Percentiles rank a stretch among this genome's conserved stretches.
These are phyloP conservation scores for Neonectria magnoliae DNA, from an alignment of 2,329 filamentous ascomycete genomes.

Conservation along the genomic window DNA sequence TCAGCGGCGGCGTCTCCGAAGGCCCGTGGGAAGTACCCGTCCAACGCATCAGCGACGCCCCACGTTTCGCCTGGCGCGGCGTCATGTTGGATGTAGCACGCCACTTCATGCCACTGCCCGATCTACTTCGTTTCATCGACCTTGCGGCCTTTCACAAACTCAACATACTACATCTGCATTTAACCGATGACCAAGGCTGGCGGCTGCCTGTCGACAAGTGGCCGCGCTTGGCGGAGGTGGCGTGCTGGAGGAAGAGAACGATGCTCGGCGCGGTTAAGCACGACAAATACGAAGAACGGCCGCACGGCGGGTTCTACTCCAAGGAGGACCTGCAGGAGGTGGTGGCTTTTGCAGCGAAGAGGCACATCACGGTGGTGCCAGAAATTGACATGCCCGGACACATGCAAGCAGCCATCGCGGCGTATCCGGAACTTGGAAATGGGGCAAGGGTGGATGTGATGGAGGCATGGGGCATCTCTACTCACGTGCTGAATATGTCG, in stretches of 20 bases:
- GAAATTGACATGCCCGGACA: conserved; percentile 36
- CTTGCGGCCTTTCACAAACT: conserved; percentile 28
- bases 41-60: conserved; percentile 24
- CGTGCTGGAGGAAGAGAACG: conserved; percentile 24
- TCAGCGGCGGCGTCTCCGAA: neutral
- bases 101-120: conserved; percentile 33
- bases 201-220: conserved; percentile 24
- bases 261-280: conserved; percentile 24
- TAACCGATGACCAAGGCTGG: conserved; percentile 34
- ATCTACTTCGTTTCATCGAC: conserved; percentile 32
- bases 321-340: conserved; percentile 24
- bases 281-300: conserved; percentile 21
- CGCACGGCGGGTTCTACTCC: conserved; percentile 30
- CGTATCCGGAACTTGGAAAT: conserved; percentile 34
- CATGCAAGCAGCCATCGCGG: conserved; percentile 34
- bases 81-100: conserved; percentile 35
- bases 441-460: conserved; percentile 22
- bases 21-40: conserved; percentile 24
- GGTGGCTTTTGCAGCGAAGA: conserved; percentile 23
- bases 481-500: conserved; percentile 29
- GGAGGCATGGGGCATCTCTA: conserved; percentile 32
- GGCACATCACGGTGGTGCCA: conserved; percentile 32
- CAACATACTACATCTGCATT: conserved; percentile 29
- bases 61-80: conserved; percentile 31
- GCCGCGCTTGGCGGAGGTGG: conserved; percentile 25